phyloP scores from a whole-genome alignment of 352 stramenopile genomes.

The Pythium vanterpoolii region DNA sequence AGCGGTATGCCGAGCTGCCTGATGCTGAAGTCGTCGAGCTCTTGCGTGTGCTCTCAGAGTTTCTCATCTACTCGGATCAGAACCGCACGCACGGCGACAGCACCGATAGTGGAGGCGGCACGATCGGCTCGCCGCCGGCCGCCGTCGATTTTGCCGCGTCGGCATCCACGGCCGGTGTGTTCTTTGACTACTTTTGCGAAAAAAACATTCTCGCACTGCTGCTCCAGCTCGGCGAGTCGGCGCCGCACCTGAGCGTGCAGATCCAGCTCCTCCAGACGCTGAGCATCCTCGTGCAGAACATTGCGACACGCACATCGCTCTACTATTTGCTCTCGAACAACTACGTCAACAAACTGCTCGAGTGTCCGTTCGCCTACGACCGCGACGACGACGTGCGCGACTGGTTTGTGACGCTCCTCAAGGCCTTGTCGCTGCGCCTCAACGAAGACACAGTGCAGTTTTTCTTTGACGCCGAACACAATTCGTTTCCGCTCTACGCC shows the following conservation, averaged over 20 bases:
- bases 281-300: constrained; percentile 90
- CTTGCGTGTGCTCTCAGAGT: constrained; percentile 76
- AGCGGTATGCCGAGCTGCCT: constrained; percentile 46
- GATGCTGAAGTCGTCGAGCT: constrained; percentile 80
- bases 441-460: constrained; percentile 90
- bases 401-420: constrained; percentile 88
- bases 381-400: constrained; percentile 82
- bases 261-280: constrained; percentile 93
- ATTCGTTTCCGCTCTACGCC: constrained; percentile 70
- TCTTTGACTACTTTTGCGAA: constrained; percentile 97
- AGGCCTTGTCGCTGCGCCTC: constrained; percentile 81
- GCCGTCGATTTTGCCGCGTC: constrained; percentile 21
- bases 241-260: constrained; percentile 68
- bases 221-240: constrained; percentile 71
- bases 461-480: constrained; percentile 63
- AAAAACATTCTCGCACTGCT: constrained; percentile 94
- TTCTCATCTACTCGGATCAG: constrained; percentile 88
- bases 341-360: constrained; percentile 92
- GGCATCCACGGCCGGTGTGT: constrained; percentile 35
- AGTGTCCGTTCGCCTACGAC: constrained; percentile 67
- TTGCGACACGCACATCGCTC: constrained; percentile 85
- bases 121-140: constrained; percentile 6
- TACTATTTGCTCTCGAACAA: constrained; percentile 97
- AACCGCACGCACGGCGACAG: constrained; percentile 32
- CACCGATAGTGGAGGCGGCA: no score